Evolutionary conservation across 1,284 basidiomycete species (phyloP).

Genomic region (Microbotryum scabiosae): DNA sequence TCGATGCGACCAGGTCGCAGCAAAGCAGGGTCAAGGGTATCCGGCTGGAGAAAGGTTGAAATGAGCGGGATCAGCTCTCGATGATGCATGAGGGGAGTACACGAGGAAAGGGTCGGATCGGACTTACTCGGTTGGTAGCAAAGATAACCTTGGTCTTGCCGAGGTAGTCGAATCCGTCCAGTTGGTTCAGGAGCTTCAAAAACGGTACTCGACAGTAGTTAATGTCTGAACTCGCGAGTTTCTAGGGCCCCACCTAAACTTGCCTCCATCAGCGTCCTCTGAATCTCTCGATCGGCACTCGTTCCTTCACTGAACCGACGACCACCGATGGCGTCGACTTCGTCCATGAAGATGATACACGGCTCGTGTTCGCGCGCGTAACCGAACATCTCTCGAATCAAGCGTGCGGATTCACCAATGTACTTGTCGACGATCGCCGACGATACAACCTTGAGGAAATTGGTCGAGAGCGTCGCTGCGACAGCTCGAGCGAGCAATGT

Average conservation of each 20-base stretch:
- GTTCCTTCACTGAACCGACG: constrained; percentile 97
- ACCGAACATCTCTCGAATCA: constrained; percentile 96
- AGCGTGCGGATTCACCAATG: constrained; percentile 91
- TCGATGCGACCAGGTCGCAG: constrained; percentile 93
- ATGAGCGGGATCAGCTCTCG: no score
- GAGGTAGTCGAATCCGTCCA: constrained; percentile 98
- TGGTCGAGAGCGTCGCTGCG: constrained; percentile 88
- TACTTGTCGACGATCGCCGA: constrained; percentile 99
- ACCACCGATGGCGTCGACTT: constrained; percentile 95
- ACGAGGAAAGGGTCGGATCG: background rate
- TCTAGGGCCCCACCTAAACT: constrained; percentile 17
- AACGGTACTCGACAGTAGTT: background rate
- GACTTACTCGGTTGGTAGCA: constrained; percentile 70
- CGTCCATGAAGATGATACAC: constrained; percentile 99
- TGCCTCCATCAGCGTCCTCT: constrained; percentile 97
- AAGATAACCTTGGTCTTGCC: constrained; percentile 97
- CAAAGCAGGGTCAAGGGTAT: constrained; percentile 94
- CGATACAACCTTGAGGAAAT: constrained; percentile 96
- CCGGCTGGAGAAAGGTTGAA: constrained; percentile 46
- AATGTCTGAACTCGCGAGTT: background rate
- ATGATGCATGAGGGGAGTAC: background rate
- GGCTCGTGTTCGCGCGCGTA: constrained; percentile 96
- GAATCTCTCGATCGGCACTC: constrained; percentile 96
- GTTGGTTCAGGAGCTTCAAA: constrained; percentile 85
- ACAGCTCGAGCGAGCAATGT: constrained; percentile 92